phyloP scores from a whole-genome alignment of 2,329 filamentous ascomycete genomes.

The Lachnellula cervina region DNA sequence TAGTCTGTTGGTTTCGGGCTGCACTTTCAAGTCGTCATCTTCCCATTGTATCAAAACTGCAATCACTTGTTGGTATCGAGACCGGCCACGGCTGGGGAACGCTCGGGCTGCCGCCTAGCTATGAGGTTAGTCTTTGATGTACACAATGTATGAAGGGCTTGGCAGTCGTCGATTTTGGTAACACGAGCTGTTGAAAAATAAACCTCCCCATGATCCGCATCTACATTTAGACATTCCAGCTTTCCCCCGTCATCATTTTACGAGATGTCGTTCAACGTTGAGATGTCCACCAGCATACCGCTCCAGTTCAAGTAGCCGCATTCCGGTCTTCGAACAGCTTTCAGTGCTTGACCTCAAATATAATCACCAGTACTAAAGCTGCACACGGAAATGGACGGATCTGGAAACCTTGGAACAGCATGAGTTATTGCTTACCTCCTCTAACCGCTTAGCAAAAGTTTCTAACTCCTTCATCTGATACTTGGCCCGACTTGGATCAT shows the following conservation, averaged over 20 bases:
- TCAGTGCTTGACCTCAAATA: not conserved
- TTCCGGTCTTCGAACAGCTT: not conserved
- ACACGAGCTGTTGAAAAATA: no score
- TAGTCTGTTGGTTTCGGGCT: constrained; percentile 18
- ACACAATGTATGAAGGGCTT: not conserved
- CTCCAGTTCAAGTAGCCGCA: no score
- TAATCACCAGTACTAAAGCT: not conserved
- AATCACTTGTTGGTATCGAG: constrained; percentile 20
- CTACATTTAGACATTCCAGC: no score
- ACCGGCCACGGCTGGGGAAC: constrained; percentile 20
- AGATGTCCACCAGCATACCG: no score
- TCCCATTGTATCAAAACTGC: constrained; percentile 23
- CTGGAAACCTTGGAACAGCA: not conserved
- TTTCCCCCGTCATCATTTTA: no score
- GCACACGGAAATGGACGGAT: not conserved
- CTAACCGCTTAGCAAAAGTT: constrained; percentile 7
- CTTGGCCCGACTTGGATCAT: constrained; percentile 7
- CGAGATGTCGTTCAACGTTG: no score
- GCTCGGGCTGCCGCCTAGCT: constrained; percentile 19
- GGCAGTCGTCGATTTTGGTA: no score
- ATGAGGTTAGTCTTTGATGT: not conserved
- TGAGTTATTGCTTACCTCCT: constrained; percentile 3
- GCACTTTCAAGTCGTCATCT: constrained; percentile 17
- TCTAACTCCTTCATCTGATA: constrained; percentile 9
- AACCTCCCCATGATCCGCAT: no score